Conservation (phyloP, 2,329 filamentous ascomycete species). For the Rhexocercosporidium sp. region DNA sequence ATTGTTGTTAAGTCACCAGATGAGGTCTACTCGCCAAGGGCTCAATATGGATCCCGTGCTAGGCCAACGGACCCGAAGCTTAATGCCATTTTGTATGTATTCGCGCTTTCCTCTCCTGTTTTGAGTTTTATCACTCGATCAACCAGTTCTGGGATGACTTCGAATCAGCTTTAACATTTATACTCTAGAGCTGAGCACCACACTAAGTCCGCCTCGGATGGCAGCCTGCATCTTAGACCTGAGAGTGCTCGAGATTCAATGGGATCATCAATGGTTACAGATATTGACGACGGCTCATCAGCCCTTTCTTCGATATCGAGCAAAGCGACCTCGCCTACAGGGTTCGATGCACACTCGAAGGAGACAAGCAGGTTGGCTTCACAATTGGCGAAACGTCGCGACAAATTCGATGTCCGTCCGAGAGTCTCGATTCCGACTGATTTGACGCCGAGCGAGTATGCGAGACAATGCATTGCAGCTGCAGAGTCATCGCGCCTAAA, state of each 20-base stretch:
- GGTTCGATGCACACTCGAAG: conserved; percentile 49
- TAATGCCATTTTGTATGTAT: conserved; percentile 37
- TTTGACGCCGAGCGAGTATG: conserved; percentile 77
- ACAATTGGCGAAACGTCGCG: conserved; percentile 42
- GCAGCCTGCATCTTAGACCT: conserved; percentile 39
- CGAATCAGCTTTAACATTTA: conserved; percentile 31
- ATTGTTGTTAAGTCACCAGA: conserved; percentile 37
- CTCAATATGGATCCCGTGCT: conserved; percentile 28
- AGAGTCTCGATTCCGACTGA: conserved; percentile 84
- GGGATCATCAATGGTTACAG: conserved; percentile 59
- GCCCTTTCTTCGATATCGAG: conserved; percentile 61
- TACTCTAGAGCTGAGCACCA: conserved; percentile 33
- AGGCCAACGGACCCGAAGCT: conserved; percentile 31
- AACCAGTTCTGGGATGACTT: conserved; percentile 6
- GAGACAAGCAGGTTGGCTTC: conserved; percentile 32
- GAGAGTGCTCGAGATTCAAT: conserved; percentile 49
- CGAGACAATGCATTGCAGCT: conserved; percentile 87
- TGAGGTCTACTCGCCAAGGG: conserved; percentile 29
- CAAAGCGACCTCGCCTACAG: conserved; percentile 66
- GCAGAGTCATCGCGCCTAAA: conserved; percentile 89
- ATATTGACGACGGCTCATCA: conserved; percentile 54
- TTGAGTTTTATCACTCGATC: conserved; percentile 20
- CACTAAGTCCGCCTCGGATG: conserved; percentile 33
- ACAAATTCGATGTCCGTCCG: conserved; percentile 66
- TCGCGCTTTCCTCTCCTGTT: conserved; percentile 19